Percentiles rank a stretch among this genome's conserved stretches.
phyloP scores from a whole-genome alignment of 2,329 filamentous ascomycete species.

The Hymenoscyphus infarciens region DNA sequence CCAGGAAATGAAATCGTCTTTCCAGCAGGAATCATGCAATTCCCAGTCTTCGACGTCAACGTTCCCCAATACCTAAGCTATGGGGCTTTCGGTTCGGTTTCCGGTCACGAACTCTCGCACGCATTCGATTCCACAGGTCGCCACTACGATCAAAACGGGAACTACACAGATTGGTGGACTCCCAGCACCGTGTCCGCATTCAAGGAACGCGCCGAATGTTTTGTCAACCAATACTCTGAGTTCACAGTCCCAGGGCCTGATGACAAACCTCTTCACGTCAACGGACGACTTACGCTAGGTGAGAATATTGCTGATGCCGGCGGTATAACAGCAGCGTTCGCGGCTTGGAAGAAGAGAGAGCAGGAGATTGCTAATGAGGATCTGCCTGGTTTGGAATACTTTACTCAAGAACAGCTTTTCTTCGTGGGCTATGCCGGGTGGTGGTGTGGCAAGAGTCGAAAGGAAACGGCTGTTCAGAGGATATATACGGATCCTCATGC shows the following conservation, averaged over 20 bases:
- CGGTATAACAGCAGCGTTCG: constrained; percentile 59
- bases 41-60: constrained; percentile 59
- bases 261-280: constrained; percentile 55
- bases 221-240: constrained; percentile 63
- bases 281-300: constrained; percentile 59
- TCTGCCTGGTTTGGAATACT: constrained; percentile 58
- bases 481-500: constrained; percentile 65
- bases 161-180: constrained; percentile 66
- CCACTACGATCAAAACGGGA: constrained; percentile 62
- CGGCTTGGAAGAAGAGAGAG: constrained; percentile 61
- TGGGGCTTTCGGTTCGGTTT: constrained; percentile 64
- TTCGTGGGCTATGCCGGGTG: constrained; percentile 62
- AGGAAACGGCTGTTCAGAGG: constrained; percentile 52
- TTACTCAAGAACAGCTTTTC: constrained; percentile 66
- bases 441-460: constrained; percentile 64
- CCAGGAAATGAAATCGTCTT: constrained; percentile 61
- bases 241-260: constrained; percentile 56
- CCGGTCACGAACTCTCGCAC: constrained; percentile 67
- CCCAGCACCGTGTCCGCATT: constrained; percentile 56
- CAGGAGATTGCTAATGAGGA: constrained; percentile 47
- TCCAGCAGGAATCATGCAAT: constrained; percentile 67
- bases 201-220: constrained; percentile 57
- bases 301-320: constrained; percentile 73
- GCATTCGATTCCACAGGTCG: constrained; percentile 65
- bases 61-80: constrained; percentile 65